Evolutionary conservation across 1,284 basidiomycete species (phyloP).

Genomic region (Fomitiporia mediterranea): DNA sequence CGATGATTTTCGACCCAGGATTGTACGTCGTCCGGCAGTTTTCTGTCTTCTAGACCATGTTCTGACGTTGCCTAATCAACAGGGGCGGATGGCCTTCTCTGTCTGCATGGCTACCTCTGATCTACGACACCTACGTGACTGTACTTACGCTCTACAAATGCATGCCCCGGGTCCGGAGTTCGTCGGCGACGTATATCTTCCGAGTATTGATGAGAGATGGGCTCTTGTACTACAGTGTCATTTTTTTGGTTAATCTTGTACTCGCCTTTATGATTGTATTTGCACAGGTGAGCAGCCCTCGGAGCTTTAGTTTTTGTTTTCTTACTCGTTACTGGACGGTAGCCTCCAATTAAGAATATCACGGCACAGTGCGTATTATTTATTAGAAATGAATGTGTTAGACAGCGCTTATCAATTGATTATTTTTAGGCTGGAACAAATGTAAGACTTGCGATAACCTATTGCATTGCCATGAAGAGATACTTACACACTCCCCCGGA

Average conservation of each 20-base stretch:
- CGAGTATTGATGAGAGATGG: constrained; percentile 13
- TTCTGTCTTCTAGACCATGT: background rate
- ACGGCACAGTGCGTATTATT: too few relatives aligned
- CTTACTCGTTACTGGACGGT: background rate
- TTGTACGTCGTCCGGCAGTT: constrained; percentile 1
- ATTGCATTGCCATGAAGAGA: too few relatives aligned
- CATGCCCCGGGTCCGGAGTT: background rate
- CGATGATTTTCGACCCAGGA: constrained; percentile 12
- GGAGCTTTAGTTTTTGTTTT: background rate
- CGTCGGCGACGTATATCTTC: background rate
- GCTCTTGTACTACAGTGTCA: constrained; percentile 12
- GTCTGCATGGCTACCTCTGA: constrained; percentile 13
- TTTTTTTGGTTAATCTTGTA: constrained; percentile 13
- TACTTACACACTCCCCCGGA: background rate
- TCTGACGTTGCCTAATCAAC: background rate
- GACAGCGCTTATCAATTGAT: background rate
- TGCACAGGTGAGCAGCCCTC: constrained; percentile 7
- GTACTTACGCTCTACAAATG: constrained; percentile 7
- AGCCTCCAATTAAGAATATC: background rate
- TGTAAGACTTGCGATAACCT: background rate
- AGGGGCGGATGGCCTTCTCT: constrained; percentile 2
- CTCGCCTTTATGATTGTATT: constrained; percentile 15
- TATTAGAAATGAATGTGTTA: too few relatives aligned
- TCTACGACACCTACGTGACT: constrained; percentile 13
- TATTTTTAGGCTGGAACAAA: constrained; percentile 3